Evolutionary conservation across 73 alveolate species (phyloP).

Genomic region (Stentor coeruleus): DNA sequence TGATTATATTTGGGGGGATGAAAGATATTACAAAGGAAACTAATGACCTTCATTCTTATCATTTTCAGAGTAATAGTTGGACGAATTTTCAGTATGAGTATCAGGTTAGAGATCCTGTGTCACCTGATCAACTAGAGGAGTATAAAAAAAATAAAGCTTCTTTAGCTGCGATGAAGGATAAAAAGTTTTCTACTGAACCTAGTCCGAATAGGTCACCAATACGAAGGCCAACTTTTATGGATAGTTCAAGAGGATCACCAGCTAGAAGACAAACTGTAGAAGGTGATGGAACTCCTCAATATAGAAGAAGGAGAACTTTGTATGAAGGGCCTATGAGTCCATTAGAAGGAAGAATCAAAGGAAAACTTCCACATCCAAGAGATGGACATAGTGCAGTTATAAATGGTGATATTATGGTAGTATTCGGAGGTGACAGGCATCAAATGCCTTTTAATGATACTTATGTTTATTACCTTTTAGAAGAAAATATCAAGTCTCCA

Average conservation of each 20-base stretch:
- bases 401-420: constrained; percentile 15
- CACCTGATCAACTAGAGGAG: constrained; percentile 70
- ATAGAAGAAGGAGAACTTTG: constrained; percentile 32
- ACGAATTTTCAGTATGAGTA: constrained; percentile 50
- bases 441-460: constrained; percentile 96
- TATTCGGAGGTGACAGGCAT: constrained; percentile 78
- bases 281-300: constrained; percentile 47
- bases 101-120: constrained; percentile 66
- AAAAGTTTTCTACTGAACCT: constrained; percentile 29
- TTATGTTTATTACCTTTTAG: constrained; percentile 55
- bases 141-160: constrained; percentile 42
- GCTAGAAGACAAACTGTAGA: constrained; percentile 15
- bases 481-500: constrained; percentile 3
- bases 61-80: constrained; percentile 34
- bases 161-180: background rate
- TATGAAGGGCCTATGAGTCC: constrained; percentile 26
- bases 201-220: constrained; percentile 42
- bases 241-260: constrained; percentile 30
- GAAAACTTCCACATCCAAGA: constrained; percentile 36
- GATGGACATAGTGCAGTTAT: constrained; percentile 27
- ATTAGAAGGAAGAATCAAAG: constrained; percentile 45
- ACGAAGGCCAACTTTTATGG: background rate
- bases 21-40: constrained; percentile 68
- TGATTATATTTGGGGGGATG: constrained; percentile 89
- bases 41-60: constrained; percentile 47